A percentile compares a stretch with the other conserved stretches of the same genome.
Conservation (phyloP, 257 asterid genomes). For the Dorcoceras hygrometricum region DNA sequence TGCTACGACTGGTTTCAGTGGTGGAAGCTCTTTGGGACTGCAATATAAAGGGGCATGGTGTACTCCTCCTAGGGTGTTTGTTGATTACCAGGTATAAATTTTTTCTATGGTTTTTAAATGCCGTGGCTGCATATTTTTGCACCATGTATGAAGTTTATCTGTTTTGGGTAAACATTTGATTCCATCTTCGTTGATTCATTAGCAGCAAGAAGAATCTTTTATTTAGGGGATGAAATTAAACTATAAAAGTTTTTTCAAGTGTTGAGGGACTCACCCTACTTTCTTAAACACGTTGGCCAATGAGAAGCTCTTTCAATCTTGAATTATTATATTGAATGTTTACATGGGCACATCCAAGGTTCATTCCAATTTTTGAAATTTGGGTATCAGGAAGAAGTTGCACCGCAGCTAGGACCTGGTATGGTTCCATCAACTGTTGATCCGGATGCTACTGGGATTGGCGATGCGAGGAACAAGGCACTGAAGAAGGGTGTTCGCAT, state of each 20-base stretch:
- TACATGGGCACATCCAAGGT: background rate
- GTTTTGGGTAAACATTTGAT: background rate
- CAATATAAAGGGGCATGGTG: constrained; percentile 99
- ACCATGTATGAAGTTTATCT: background rate
- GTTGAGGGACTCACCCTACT: background rate
- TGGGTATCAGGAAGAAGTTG: constrained; percentile 89
- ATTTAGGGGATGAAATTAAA: background rate
- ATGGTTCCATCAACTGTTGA: constrained; percentile 92
- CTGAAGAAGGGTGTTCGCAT: constrained; percentile 70
- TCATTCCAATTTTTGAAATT: constrained; percentile 25
- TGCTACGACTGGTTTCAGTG: constrained; percentile 93
- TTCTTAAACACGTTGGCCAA: background rate
- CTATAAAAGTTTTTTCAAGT: too few species aligned
- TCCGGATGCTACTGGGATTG: constrained; percentile 72
- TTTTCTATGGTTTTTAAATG: background rate
- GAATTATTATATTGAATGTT: background rate
- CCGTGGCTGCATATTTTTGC: background rate
- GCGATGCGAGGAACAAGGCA: constrained; percentile 53
- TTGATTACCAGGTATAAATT: constrained; percentile 81
- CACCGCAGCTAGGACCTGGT: constrained; percentile 97
- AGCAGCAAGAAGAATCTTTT: background rate
- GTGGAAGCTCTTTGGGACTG: constrained; percentile 94
- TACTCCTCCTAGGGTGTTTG: constrained; percentile 98
- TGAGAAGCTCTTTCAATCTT: background rate
- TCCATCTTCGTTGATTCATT: background rate